Conservation (phyloP, 345 rosid genomes). For the Laguncularia racemosa region DNA sequence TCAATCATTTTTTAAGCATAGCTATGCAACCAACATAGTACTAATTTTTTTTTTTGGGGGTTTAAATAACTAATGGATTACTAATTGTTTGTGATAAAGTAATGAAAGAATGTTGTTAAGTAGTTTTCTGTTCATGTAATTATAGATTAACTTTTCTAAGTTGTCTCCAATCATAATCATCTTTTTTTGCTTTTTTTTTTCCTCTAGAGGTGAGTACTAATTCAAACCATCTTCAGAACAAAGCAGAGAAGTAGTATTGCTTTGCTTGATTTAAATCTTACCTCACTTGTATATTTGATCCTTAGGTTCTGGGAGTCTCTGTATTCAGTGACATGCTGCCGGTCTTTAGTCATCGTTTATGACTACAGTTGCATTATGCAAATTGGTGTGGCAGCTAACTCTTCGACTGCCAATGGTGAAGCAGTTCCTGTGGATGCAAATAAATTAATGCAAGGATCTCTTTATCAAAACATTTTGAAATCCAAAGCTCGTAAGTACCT, state of each 20-base stretch:
- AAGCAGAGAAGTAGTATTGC: neutral
- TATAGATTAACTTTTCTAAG: neutral
- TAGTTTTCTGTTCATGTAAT: no score
- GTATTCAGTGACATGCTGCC: slow-evolving; percentile 56
- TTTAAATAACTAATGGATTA: no score
- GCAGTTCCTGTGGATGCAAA: slow-evolving; percentile 41
- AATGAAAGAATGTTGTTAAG: no score
- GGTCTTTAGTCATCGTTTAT: slow-evolving; percentile 64
- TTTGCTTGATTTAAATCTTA: no score
- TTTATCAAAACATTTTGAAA: slow-evolving; percentile 56
- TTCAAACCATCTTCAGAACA: neutral
- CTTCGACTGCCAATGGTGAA: slow-evolving; percentile 22
- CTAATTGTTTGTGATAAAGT: no score
- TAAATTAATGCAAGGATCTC: slow-evolving; percentile 60
- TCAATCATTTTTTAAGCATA: no score
- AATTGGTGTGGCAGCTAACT: slow-evolving; percentile 71
- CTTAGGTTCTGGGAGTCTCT: slow-evolving; percentile 84
- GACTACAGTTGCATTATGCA: slow-evolving; percentile 51
- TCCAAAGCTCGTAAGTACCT: slow-evolving; percentile 64
- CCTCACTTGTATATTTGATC: slow-evolving; percentile 1
- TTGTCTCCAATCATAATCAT: neutral
- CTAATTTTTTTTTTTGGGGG: no score
- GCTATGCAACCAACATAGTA: no score
- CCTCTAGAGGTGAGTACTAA: neutral
- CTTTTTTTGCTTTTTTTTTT: neutral